A percentile compares a stretch with the other conserved stretches of the same genome.
These are phyloP conservation scores for grape (Vitis vinifera) DNA, from an alignment of 164 flowering plant genomes.

Conservation along the genomic window ASM3070453v1 NC_081818.1:6866001-6866500, in stretches of 20 bases:
- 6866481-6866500: slow-evolving; percentile 24
- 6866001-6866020: no score
- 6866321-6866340: slow-evolving; percentile 25
- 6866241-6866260: slow-evolving; percentile 64
- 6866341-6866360: not conserved
- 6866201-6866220: slow-evolving; percentile 17
- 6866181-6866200: not conserved
- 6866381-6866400: not conserved
- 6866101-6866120: not conserved
- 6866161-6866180: not conserved
- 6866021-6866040: no score
- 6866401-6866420: slow-evolving; percentile 67
- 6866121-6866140: not conserved
- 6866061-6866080: no score
- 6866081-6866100: no score
- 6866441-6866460: slow-evolving; percentile 17
- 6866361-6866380: not conserved
- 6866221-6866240: slow-evolving; percentile 65
- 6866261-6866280: slow-evolving; percentile 37
- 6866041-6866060: no score
- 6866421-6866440: slow-evolving; percentile 90
- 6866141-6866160: not conserved
- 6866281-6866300: slow-evolving; percentile 57
- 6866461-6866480: slow-evolving; percentile 5
- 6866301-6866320: slow-evolving; percentile 89